These are phyloP conservation scores for Phytophthora quininea DNA, from an alignment of 352 stramenopile genomes.

Conservation along the genomic window DNA sequence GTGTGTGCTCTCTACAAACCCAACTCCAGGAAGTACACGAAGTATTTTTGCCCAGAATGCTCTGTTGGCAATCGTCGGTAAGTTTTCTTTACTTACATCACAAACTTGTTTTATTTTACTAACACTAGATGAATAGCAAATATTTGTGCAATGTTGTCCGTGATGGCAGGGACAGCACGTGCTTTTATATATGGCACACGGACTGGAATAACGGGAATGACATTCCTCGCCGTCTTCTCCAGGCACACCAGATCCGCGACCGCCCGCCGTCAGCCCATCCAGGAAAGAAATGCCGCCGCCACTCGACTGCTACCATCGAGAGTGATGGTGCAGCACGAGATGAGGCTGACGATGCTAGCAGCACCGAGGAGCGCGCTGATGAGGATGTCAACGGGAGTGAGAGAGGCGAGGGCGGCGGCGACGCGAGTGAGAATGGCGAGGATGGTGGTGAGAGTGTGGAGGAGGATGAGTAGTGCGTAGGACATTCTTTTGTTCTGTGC, in stretches of 20 bases:
- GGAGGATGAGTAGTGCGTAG: conserved; percentile 1
- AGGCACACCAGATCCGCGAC: conserved; percentile 8
- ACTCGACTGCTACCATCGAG: not conserved
- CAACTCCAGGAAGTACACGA: not conserved
- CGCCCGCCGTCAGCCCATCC: not conserved
- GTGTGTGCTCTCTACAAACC: conserved; percentile 1
- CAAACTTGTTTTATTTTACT: not conserved
- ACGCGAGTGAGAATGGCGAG: no score
- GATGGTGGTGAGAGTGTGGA: no score
- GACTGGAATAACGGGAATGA: conserved; percentile 14
- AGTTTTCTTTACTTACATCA: not conserved
- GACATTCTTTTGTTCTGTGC: conserved; percentile 4
- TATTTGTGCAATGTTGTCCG: conserved; percentile 14
- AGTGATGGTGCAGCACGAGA: not conserved
- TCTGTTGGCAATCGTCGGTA: conserved; percentile 1
- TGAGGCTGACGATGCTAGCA: not conserved
- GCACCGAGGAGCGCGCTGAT: not conserved
- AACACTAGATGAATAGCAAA: not conserved
- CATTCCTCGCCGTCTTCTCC: not conserved
- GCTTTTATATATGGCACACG: conserved; percentile 13
- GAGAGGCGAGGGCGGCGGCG: not conserved
- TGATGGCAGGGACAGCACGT: not conserved
- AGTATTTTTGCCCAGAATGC: conserved; percentile 7
- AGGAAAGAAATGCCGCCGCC: conserved; percentile 16
- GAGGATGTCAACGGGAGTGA: conserved; percentile 2